These are phyloP conservation scores for Boletus bicolor DNA, from an alignment of 768 basidiomycete genomes.

Conservation along the genomic window DNA sequence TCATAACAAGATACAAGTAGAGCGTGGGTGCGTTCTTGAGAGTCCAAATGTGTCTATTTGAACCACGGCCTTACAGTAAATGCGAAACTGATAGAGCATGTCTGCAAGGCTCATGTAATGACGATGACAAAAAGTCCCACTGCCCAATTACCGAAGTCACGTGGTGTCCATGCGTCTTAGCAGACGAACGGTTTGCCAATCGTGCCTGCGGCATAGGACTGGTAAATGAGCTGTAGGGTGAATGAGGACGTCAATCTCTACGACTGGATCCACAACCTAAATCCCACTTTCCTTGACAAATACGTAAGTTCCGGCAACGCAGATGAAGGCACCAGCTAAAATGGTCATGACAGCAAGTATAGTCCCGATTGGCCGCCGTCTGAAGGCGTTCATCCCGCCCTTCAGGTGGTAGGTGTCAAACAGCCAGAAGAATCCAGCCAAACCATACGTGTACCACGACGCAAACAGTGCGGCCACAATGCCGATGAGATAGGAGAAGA, in stretches of 20 bases:
- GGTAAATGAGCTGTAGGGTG: constrained; percentile 40
- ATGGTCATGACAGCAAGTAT: constrained; percentile 34
- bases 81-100: not conserved
- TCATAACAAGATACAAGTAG: constrained; percentile 18
- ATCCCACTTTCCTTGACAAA: constrained; percentile 42
- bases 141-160: constrained; percentile 11
- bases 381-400: constrained; percentile 35
- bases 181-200: constrained; percentile 47
- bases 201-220: constrained; percentile 36
- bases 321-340: constrained; percentile 48
- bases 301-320: constrained; percentile 41
- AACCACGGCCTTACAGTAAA: constrained; percentile 1
- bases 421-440: constrained; percentile 53
- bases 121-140: constrained; percentile 11
- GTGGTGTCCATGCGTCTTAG: constrained; percentile 21
- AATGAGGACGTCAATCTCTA: not conserved
- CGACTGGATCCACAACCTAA: not conserved
- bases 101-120: constrained; percentile 14
- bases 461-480: constrained; percentile 54
- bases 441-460: constrained; percentile 57
- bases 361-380: constrained; percentile 33
- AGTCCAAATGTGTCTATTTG: constrained; percentile 13
- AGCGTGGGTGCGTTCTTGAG: not conserved
- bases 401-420: constrained; percentile 45
- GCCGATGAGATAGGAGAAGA: constrained; percentile 53